Evolutionary conservation across 1,284 basidiomycete genomes (phyloP).

Genomic region (Cutaneotrichosporon cutaneum): DNA sequence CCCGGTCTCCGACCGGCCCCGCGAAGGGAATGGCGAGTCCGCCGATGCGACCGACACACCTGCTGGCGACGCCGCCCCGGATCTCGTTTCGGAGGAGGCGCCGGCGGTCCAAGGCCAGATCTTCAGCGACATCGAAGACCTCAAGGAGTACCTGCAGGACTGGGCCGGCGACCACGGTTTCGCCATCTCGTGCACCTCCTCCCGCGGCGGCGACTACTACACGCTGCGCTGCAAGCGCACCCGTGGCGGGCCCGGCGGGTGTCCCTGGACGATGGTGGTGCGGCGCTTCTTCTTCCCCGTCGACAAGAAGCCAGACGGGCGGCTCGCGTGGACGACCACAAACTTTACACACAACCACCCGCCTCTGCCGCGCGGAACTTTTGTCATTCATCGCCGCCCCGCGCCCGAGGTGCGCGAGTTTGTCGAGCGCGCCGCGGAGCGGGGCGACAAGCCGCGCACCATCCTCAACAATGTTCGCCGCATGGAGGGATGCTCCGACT

Average conservation of each 20-base stretch:
- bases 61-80: too few relatives aligned
- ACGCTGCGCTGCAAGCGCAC: background rate
- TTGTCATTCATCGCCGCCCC: background rate
- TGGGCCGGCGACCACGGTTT: background rate
- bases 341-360: slow-evolving; percentile 2
- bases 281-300: background rate
- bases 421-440: background rate
- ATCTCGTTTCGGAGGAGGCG: background rate
- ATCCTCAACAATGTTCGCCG: background rate
- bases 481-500: background rate
- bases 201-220: background rate
- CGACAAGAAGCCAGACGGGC: background rate
- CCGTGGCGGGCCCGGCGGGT: background rate
- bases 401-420: background rate
- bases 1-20: background rate
- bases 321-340: background rate
- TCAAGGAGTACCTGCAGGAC: background rate
- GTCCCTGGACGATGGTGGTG: background rate
- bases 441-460: background rate
- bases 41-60: background rate
- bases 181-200: background rate
- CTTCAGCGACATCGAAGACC: background rate
- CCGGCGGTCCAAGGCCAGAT: background rate
- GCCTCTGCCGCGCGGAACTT: background rate
- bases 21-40: background rate